Percentiles rank a stretch among this genome's conserved stretches.
Evolutionary conservation across 2,329 filamentous ascomycete species (phyloP).

Genomic region (Colletotrichum echinochloae): DNA sequence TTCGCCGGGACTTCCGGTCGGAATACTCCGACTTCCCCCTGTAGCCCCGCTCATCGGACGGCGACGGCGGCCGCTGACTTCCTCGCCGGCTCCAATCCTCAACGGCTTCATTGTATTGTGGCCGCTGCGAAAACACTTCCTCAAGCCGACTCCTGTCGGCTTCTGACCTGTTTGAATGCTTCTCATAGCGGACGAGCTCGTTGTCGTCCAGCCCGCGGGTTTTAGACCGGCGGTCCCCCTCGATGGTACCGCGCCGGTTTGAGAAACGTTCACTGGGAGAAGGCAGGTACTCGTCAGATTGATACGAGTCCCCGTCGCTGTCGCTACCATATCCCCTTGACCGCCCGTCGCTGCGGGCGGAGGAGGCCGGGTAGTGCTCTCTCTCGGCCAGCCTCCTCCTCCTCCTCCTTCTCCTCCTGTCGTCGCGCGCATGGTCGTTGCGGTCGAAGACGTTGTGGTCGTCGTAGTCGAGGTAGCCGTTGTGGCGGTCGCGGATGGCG

Average conservation of each 20-base stretch:
- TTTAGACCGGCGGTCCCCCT: conserved; percentile 1
- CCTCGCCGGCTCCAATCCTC: conserved; percentile 32
- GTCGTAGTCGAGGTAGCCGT: conserved; percentile 31
- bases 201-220: conserved; percentile 15
- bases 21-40: conserved; percentile 14
- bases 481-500: conserved; percentile 27
- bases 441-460: conserved; percentile 20
- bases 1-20: conserved; percentile 24
- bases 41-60: conserved; percentile 11
- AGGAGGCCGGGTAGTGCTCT: conserved; percentile 10
- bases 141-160: conserved; percentile 18
- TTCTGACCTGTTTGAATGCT: conserved; percentile 23
- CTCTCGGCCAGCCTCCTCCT: conserved; percentile 4
- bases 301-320: conserved; percentile 34
- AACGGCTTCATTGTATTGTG: conserved; percentile 22
- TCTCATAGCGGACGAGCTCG: conserved; percentile 33
- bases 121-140: conserved; percentile 10
- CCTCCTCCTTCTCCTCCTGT: conserved; percentile 3
- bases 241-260: conserved; percentile 35
- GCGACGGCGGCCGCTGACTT: conserved; percentile 13
- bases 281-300: conserved; percentile 19
- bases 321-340: conserved; percentile 32
- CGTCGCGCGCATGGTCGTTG: conserved; percentile 15
- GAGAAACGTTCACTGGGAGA: conserved; percentile 38
- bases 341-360: conserved; percentile 36